phyloP scores from a whole-genome alignment of 2,329 filamentous ascomycete species.

The Fonsecaea multimorphosa region DNA sequence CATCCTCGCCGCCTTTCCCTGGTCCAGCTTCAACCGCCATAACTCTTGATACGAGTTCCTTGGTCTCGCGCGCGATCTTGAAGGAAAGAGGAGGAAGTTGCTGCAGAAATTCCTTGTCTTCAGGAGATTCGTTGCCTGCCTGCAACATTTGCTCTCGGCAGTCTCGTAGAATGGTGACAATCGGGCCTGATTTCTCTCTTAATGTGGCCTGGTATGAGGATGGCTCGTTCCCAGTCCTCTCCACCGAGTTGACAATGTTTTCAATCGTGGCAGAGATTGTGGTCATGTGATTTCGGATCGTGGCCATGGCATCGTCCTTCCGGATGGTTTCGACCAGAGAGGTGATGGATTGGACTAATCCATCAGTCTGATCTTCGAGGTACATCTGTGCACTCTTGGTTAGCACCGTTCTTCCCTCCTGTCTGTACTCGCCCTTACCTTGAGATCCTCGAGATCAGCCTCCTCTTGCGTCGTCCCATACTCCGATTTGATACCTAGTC shows the following conservation, averaged over 20 bases:
- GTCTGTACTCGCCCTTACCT: constrained; percentile 52
- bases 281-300: constrained; percentile 72
- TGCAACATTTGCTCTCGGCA: constrained; percentile 71
- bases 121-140: constrained; percentile 66
- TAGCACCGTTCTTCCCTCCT: neutral
- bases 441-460: constrained; percentile 64
- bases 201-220: constrained; percentile 50
- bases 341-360: constrained; percentile 80
- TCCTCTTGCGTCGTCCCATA: constrained; percentile 53
- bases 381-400: constrained; percentile 62
- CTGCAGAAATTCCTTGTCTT: constrained; percentile 65
- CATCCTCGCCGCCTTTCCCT: constrained; percentile 42
- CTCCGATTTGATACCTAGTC: constrained; percentile 35
- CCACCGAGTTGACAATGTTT: constrained; percentile 71
- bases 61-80: constrained; percentile 80
- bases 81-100: constrained; percentile 84
- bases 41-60: constrained; percentile 67
- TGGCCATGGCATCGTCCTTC: constrained; percentile 65
- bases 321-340: constrained; percentile 77
- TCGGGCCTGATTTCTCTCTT: constrained; percentile 53
- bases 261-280: constrained; percentile 74
- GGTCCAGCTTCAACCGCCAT: constrained; percentile 47
- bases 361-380: constrained; percentile 80
- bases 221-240: constrained; percentile 59
- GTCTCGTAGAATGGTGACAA: constrained; percentile 58